These are phyloP conservation scores for Pseudogymnoascus pannorum DNA, from an alignment of 2,329 filamentous ascomycete species.

Conservation along the genomic window DNA sequence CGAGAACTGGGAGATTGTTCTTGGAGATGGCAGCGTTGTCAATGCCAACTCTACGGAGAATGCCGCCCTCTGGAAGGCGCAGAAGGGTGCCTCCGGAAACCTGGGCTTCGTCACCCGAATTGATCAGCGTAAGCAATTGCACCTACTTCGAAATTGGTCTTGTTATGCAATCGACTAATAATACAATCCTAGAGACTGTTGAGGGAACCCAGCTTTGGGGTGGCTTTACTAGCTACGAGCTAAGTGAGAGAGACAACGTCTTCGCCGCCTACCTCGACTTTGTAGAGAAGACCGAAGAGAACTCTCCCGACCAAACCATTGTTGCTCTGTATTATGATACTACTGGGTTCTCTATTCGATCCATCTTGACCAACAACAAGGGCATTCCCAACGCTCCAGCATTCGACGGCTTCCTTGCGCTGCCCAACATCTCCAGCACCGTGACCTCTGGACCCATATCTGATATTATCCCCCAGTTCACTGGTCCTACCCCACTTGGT, in stretches of 20 bases:
- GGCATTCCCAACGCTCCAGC: constrained; percentile 7
- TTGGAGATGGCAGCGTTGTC: constrained; percentile 41
- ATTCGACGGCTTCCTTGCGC: constrained; percentile 14
- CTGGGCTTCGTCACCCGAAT: constrained; percentile 43
- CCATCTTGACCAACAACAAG: constrained; percentile 10
- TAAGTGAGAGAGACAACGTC: constrained; percentile 13
- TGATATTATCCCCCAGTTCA: constrained; percentile 16
- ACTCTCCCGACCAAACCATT: constrained; percentile 25
- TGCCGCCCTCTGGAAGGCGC: constrained; percentile 43
- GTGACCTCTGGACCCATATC: constrained; percentile 12
- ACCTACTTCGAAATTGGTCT: background rate
- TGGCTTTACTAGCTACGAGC: constrained; percentile 17
- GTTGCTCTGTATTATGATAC: constrained; percentile 15
- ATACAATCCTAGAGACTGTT: constrained; percentile 11
- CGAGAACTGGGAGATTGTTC: constrained; percentile 43
- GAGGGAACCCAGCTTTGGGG: constrained; percentile 13
- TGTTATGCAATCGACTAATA: constrained; percentile 11
- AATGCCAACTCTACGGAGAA: constrained; percentile 37
- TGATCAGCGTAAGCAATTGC: constrained; percentile 12
- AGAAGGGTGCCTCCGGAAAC: constrained; percentile 50
- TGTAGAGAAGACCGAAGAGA: constrained; percentile 16
- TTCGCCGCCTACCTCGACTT: constrained; percentile 16
- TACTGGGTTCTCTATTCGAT: constrained; percentile 12
- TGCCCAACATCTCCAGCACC: constrained; percentile 16
- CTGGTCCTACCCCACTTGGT: constrained; percentile 16